A percentile compares a stretch with the other conserved stretches of the same genome.
Conservation (phyloP, 257 asterid species). For the Ligustrum vulgare region DNA sequence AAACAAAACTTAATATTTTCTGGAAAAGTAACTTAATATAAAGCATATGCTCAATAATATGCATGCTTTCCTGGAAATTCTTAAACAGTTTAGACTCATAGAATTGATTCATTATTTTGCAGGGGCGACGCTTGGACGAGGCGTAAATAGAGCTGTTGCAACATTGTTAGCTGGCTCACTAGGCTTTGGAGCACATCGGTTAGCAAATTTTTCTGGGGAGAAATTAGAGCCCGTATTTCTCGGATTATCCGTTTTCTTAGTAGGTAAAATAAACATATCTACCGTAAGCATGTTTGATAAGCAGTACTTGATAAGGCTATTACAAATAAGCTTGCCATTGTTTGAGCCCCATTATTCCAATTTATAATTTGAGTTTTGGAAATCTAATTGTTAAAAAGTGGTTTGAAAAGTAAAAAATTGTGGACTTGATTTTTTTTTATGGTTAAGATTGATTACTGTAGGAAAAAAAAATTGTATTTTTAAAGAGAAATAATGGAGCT, state of each 20-base stretch:
- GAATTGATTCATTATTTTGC: neutral
- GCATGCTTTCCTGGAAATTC: neutral
- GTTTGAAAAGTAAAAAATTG: too few relatives aligned
- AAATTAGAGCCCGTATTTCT: constrained; percentile 34
- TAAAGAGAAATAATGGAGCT: too few relatives aligned
- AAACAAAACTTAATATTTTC: neutral
- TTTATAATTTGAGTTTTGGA: too few relatives aligned
- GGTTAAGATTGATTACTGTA: too few relatives aligned
- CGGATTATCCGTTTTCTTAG: constrained; percentile 30
- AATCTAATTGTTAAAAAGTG: too few relatives aligned
- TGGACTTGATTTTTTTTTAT: too few relatives aligned
- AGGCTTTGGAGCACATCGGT: constrained; percentile 41
- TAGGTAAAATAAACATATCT: constrained; percentile 21
- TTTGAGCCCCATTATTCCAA: too few relatives aligned
- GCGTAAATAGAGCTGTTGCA: constrained; percentile 39
- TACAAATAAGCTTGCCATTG: too few relatives aligned
- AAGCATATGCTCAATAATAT: neutral
- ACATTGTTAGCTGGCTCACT: constrained; percentile 38
- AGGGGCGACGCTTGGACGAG: constrained; percentile 54
- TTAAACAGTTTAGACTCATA: neutral
- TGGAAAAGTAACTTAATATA: neutral
- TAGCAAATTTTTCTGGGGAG: constrained; percentile 32
- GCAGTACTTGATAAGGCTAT: neutral
- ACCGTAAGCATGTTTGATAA: neutral
- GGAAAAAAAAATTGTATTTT: too few relatives aligned